phyloP scores from a whole-genome alignment of 1,284 basidiomycete species.

The Wallemia mellicola region DNA sequence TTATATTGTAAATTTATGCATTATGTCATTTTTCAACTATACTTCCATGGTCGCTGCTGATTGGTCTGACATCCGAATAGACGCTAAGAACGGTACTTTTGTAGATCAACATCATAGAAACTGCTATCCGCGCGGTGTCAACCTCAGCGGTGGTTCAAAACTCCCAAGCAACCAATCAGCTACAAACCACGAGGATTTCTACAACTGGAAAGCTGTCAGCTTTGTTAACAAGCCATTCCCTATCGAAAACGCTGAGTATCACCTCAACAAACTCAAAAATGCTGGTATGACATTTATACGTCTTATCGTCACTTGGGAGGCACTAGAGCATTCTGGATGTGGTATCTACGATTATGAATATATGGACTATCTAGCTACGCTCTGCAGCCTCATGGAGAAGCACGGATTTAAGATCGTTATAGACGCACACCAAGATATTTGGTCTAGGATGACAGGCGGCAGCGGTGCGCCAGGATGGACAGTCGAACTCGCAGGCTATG shows the following conservation, averaged over 20 bases:
- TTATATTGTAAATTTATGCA: constrained; percentile 26
- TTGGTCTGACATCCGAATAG: not conserved
- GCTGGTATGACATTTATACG: constrained; percentile 2
- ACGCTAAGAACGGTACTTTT: too few relatives aligned
- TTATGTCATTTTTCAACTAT: constrained; percentile 1
- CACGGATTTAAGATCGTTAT: constrained; percentile 16
- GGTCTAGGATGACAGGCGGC: constrained; percentile 17
- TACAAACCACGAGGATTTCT: not conserved
- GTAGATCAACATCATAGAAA: not conserved
- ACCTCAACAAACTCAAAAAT: not conserved
- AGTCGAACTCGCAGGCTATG: constrained; percentile 6
- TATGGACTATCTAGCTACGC: constrained; percentile 13
- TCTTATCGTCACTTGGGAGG: constrained; percentile 18
- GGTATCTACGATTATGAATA: constrained; percentile 14
- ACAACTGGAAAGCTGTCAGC: not conserved
- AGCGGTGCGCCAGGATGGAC: constrained; percentile 18
- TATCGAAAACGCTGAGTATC: not conserved
- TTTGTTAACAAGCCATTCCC: not conserved
- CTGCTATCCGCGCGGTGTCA: not conserved
- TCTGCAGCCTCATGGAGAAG: constrained; percentile 12
- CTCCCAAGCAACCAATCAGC: not conserved
- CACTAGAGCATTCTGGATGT: constrained; percentile 14
- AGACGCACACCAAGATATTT: constrained; percentile 20
- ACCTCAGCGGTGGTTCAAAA: not conserved
- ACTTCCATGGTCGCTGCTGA: not conserved